phyloP scores from a whole-genome alignment of 2,329 filamentous ascomycete species.

The Hypoxylon rubiginosum region DNA sequence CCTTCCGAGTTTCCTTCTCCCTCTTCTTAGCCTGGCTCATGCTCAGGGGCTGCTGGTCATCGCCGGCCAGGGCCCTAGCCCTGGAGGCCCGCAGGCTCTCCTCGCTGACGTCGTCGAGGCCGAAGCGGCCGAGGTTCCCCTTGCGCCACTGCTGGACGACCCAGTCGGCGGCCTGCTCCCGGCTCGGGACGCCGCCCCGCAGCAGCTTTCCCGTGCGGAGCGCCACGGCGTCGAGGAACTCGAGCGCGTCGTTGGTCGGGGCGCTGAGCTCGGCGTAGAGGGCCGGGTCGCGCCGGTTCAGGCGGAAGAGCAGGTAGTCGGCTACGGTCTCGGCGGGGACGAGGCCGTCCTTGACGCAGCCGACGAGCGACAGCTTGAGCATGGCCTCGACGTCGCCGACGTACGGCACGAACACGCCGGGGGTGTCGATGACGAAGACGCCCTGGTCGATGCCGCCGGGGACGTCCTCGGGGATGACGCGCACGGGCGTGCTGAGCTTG shows the following conservation, averaged over 20 bases:
- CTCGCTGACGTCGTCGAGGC: constrained; percentile 81
- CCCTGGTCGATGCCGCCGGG: constrained; percentile 63
- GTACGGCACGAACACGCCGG: constrained; percentile 95
- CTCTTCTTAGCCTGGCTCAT: constrained; percentile 77
- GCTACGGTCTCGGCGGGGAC: constrained; percentile 83
- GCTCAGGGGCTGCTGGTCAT: constrained; percentile 64
- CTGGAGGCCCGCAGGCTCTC: constrained; percentile 62
- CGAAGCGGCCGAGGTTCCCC: constrained; percentile 80
- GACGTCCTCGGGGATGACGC: constrained; percentile 67
- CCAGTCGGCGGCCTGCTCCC: constrained; percentile 81
- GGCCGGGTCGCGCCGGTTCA: constrained; percentile 76
- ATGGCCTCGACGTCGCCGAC: constrained; percentile 87
- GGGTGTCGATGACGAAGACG: constrained; percentile 91
- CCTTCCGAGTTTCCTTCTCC: constrained; percentile 70
- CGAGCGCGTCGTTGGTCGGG: constrained; percentile 87
- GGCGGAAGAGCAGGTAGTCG: constrained; percentile 88
- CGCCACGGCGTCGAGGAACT: constrained; percentile 79
- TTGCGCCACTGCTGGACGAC: constrained; percentile 85
- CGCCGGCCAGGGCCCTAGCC: constrained; percentile 62
- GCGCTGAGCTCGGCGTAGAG: constrained; percentile 73
- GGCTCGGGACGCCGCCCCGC: constrained; percentile 78
- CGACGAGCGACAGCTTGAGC: constrained; percentile 93
- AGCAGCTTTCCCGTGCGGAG: constrained; percentile 80
- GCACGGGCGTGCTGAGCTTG: constrained; percentile 85
- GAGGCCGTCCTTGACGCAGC: constrained; percentile 90